These are phyloP conservation scores for Apiotrichum montevideense DNA, from an alignment of 1,284 basidiomycete species.

Conservation along the genomic window DNA sequence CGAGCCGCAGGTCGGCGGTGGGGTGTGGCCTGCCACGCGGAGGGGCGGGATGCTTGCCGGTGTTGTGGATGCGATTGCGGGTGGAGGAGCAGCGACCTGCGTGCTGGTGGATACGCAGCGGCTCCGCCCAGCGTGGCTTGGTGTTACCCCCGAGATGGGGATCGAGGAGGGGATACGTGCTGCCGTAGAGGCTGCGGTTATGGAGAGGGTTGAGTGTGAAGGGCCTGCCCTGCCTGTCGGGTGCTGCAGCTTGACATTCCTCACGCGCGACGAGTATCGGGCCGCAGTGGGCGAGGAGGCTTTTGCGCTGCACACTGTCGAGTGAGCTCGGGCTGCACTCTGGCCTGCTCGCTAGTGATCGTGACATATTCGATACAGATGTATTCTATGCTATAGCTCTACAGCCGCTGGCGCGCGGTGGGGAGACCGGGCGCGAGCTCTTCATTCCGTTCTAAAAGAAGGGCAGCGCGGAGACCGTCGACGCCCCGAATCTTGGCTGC, in stretches of 20 bases:
- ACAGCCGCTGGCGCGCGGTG: too few relatives aligned
- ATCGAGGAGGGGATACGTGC: not conserved
- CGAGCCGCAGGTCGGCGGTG: conserved; percentile 11
- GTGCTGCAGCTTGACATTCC: not conserved
- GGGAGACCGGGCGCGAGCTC: too few relatives aligned
- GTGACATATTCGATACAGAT: too few relatives aligned
- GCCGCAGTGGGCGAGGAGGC: conserved; percentile 3
- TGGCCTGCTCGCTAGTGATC: too few relatives aligned
- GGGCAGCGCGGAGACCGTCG: too few relatives aligned
- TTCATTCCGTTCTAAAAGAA: too few relatives aligned
- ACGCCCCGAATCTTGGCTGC: too few relatives aligned
- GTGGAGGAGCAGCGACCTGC: too few relatives aligned
- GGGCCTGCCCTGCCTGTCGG: not conserved
- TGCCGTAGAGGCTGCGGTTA: not conserved
- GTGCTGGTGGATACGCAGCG: conserved; percentile 7
- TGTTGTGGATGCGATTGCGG: not conserved
- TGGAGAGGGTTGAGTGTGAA: not conserved
- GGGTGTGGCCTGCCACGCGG: conserved; percentile 4
- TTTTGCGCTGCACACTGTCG: conserved; percentile 9
- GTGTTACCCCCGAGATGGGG: not conserved
- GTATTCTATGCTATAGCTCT: too few relatives aligned
- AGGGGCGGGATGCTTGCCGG: conserved; percentile 1
- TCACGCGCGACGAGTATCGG: conserved; percentile 5
- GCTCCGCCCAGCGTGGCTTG: conserved; percentile 12
- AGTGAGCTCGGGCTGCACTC: not conserved